Conservation (phyloP, 1,284 basidiomycete genomes). For the Phenoliferia sp. region DNA sequence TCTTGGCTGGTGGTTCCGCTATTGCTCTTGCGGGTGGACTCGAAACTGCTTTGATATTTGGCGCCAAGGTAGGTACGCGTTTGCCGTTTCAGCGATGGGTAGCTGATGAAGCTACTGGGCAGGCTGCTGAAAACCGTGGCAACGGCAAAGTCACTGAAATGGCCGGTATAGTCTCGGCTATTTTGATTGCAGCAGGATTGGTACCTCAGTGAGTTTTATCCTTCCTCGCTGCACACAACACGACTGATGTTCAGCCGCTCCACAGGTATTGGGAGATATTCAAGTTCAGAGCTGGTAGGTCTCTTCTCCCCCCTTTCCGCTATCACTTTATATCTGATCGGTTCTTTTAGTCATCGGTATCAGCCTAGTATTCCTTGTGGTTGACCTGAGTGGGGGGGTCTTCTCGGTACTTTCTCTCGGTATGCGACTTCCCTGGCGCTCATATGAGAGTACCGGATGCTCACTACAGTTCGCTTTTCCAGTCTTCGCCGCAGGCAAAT, state of each 20-base stretch:
- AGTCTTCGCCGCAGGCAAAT: slow-evolving; percentile 4
- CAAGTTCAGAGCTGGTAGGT: slow-evolving; percentile 10
- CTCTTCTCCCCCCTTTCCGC: no score
- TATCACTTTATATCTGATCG: no score
- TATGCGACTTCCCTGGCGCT: not conserved
- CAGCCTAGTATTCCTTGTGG: slow-evolving; percentile 17
- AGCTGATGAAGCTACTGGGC: no score
- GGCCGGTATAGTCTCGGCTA: slow-evolving; percentile 10
- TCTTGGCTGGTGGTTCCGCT: not conserved
- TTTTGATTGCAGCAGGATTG: slow-evolving; percentile 14
- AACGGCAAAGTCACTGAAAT: slow-evolving; percentile 1
- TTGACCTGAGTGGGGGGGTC: slow-evolving; percentile 20
- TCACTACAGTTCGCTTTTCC: not conserved
- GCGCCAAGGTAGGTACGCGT: slow-evolving; percentile 2
- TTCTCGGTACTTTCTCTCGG: slow-evolving; percentile 14
- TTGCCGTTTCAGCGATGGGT: no score
- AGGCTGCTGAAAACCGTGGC: slow-evolving; percentile 3
- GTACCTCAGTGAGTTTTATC: slow-evolving; percentile 7
- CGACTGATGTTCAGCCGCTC: not conserved
- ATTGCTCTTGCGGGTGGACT: slow-evolving; percentile 6
- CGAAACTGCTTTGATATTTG: slow-evolving; percentile 13
- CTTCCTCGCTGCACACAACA: no score
- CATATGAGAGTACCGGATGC: not conserved
- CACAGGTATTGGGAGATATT: slow-evolving; percentile 11
- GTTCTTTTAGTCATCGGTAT: slow-evolving; percentile 11